phyloP scores from a whole-genome alignment of 2,329 filamentous ascomycete genomes.

The Sclerotiophoma versabilis region DNA sequence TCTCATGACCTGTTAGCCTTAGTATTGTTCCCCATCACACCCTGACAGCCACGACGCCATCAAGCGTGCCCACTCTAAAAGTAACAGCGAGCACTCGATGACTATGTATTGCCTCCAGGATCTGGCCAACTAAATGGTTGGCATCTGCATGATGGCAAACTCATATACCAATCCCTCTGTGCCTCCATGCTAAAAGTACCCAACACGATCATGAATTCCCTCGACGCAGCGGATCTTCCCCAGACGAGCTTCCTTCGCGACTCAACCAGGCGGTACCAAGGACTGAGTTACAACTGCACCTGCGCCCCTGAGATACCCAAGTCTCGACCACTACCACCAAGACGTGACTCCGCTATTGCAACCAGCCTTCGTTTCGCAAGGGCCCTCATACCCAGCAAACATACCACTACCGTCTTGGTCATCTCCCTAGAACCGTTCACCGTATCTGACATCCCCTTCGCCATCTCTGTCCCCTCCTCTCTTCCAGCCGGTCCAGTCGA shows the following conservation, averaged over 20 bases:
- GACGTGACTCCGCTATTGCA: slow-evolving; percentile 1
- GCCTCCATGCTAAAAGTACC: neutral
- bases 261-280: neutral
- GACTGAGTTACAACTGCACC: slow-evolving; percentile 11
- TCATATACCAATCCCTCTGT: neutral
- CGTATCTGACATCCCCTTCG: neutral
- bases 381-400: neutral
- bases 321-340: neutral
- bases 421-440: neutral
- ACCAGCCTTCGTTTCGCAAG: neutral
- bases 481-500: neutral
- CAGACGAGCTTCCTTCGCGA: slow-evolving; percentile 1
- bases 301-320: neutral
- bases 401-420: neutral
- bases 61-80: neutral
- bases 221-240: slow-evolving; percentile 6
- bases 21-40: slow-evolving; percentile 7
- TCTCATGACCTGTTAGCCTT: neutral
- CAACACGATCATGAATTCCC: slow-evolving; percentile 4
- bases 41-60: neutral
- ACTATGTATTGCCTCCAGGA: neutral
- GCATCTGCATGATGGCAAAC: neutral
- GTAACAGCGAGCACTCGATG: neutral
- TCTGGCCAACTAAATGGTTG: neutral
- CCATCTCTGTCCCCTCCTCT: neutral